Conservation (phyloP, 805 yeast genomes). For the Nakazawaea holstii region DNA sequence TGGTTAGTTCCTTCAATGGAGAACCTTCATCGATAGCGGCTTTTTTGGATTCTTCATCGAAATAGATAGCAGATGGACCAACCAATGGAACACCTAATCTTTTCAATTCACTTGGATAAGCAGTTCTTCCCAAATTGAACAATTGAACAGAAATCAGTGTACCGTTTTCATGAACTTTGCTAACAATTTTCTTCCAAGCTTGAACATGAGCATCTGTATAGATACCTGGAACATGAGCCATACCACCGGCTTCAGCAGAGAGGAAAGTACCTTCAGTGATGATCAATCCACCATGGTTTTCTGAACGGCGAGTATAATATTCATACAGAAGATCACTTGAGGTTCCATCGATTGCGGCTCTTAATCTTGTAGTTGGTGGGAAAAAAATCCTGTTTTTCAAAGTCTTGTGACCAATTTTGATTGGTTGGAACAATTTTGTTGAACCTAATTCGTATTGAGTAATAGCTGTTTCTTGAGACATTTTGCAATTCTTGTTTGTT, state of each 20-base stretch:
- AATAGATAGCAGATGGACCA: slow-evolving; percentile 34
- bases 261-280: slow-evolving; percentile 56
- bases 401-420: slow-evolving; percentile 33
- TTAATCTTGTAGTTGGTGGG: slow-evolving; percentile 49
- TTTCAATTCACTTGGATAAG: slow-evolving; percentile 29
- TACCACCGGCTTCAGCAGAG: slow-evolving; percentile 36
- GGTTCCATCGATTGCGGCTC: slow-evolving; percentile 31
- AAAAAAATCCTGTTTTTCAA: slow-evolving; percentile 36
- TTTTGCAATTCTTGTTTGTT: too few relatives aligned
- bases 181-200: slow-evolving; percentile 44
- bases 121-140: slow-evolving; percentile 43
- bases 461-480: not conserved
- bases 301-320: slow-evolving; percentile 53
- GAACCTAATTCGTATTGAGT: slow-evolving; percentile 1
- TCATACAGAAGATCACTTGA: slow-evolving; percentile 41
- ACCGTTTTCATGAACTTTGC: slow-evolving; percentile 45
- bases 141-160: slow-evolving; percentile 42
- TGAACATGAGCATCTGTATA: slow-evolving; percentile 39
- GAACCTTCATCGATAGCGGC: slow-evolving; percentile 26
- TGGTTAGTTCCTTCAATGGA: slow-evolving; percentile 40
- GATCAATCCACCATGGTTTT: slow-evolving; percentile 51
- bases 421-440: slow-evolving; percentile 36
- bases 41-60: slow-evolving; percentile 27
- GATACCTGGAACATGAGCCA: slow-evolving; percentile 42
- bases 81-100: slow-evolving; percentile 30